Base-by-base conservation (phyloP, 2,329 filamentous ascomycete species). In the Penicillium paneum region DNA sequence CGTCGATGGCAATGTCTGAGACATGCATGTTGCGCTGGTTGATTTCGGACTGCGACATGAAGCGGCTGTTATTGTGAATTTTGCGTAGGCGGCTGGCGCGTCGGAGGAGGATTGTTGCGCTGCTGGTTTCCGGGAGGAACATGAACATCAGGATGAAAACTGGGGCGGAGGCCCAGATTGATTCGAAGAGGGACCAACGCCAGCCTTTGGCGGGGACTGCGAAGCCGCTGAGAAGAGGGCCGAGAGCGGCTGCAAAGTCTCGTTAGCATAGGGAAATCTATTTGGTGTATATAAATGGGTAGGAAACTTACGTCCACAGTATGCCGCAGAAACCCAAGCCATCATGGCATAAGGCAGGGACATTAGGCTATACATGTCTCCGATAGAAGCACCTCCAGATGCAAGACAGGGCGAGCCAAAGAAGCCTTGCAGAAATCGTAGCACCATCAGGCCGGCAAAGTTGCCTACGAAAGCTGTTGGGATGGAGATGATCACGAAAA, bases 401-500 rank as follows among this genome's bases (percentile, higher is more conserved):
- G 86, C 85, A 8, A 90, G 72, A 67, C 82, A 85, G 0, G 86
- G 86, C 8, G 79, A 83, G 8, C 85, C 85, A 60, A 87, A 85
- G 76, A 88, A 85, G 1, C 84, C 85, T 55, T 83, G 82, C 4
- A 88, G 70, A 70, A 87, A 87, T 1, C 85, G 79, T 3, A 86
- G 74, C 2, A 87, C 82, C 62, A 88, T 78, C 10, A 90, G 76
- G 0, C 84, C 84, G 0, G 82, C 73, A 49, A 85, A 87, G 72
- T 85, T 87, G 41, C 81, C 71, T 3, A 83, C 83, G 0, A 89
- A 68, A 0, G 85, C 83, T 0, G 85, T 83, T 0, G 86, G 86
- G 15, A 90, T 79, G 6, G 81, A 83, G 11, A 90, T 70, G 56
- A 89, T 79, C 45, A 87, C 83, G 67, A 89, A 90, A 28, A 90